Evolutionary conservation across 371 early-diverging fungal species (phyloP).

Genomic region (Cokeromyces recurvatus): DNA sequence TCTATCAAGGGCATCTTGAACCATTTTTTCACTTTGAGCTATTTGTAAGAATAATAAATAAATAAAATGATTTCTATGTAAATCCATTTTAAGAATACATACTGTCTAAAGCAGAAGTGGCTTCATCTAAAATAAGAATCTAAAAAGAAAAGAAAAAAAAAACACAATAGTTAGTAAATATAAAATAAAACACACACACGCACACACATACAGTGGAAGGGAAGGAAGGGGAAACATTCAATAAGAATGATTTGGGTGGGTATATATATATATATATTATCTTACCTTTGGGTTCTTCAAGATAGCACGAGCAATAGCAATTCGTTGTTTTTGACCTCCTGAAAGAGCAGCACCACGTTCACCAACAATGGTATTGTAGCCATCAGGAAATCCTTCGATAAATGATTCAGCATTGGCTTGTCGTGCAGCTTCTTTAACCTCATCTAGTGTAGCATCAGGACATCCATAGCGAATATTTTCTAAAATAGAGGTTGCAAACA

Average conservation of each 20-base stretch:
- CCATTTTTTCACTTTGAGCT: conserved; percentile 65
- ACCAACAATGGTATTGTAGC: conserved; percentile 67
- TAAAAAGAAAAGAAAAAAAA: conserved; percentile 6
- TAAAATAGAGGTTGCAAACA: conserved; percentile 69
- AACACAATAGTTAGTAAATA: background rate
- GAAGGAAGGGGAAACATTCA: too few relatives aligned
- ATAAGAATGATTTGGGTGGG: too few relatives aligned
- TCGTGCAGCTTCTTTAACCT: conserved; percentile 61
- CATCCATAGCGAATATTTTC: conserved; percentile 73
- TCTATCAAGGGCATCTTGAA: conserved; percentile 66
- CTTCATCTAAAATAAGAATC: conserved; percentile 76
- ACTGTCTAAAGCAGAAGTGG: conserved; percentile 65
- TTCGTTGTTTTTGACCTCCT: conserved; percentile 87
- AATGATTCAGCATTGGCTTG: conserved; percentile 71
- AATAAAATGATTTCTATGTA: background rate
- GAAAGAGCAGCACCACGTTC: conserved; percentile 60
- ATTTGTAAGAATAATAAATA: background rate
- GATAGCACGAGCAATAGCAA: conserved; percentile 74
- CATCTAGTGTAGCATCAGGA: conserved; percentile 51
- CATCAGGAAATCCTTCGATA: conserved; percentile 61
- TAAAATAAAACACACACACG: too few relatives aligned
- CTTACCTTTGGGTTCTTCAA: conserved; percentile 58
- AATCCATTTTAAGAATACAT: conserved; percentile 3
- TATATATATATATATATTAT: too few relatives aligned
- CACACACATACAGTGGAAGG: too few relatives aligned